These are phyloP conservation scores for Alectoria sarmentosa DNA, from an alignment of 495 filamentous ascomycete species.

Conservation along the genomic window DNA sequence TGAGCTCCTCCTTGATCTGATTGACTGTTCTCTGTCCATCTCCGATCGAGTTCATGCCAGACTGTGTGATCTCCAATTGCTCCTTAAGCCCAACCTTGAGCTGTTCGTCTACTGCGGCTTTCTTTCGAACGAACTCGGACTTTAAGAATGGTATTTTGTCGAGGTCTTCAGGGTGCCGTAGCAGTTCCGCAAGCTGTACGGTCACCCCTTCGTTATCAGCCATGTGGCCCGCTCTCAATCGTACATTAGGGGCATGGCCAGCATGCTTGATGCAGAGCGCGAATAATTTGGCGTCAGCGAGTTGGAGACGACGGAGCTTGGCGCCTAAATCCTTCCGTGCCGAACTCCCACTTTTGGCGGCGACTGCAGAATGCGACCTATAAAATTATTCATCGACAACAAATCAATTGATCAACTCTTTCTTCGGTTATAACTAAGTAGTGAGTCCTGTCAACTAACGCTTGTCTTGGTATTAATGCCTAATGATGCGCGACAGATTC, in stretches of 20 bases:
- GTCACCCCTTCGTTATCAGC: conserved; percentile 38
- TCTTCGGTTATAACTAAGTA: too few relatives aligned
- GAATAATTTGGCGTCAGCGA: too few relatives aligned
- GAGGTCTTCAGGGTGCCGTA: conserved; percentile 73
- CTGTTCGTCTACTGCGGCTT: conserved; percentile 79
- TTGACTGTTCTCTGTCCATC: conserved; percentile 84
- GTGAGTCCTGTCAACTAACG: background rate
- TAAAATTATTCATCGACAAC: background rate
- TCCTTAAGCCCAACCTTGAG: conserved; percentile 80
- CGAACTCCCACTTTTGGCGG: background rate
- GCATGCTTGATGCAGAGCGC: background rate
- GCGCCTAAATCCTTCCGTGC: background rate
- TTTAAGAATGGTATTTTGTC: conserved; percentile 90
- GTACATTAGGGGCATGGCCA: background rate
- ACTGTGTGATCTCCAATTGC: conserved; percentile 86
- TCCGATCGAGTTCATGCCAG: conserved; percentile 75
- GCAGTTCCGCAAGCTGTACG: conserved; percentile 45
- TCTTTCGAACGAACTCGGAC: conserved; percentile 91
- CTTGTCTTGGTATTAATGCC: background rate
- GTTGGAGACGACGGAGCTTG: background rate
- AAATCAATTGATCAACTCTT: background rate
- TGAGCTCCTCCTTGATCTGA: conserved; percentile 92
- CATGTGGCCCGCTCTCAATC: conserved; percentile 28
- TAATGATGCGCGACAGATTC: background rate
- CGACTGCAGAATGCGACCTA: background rate